Evolutionary conservation across 352 stramenopile genomes (phyloP).

Genomic region (Elongisporangium undulatum): DNA sequence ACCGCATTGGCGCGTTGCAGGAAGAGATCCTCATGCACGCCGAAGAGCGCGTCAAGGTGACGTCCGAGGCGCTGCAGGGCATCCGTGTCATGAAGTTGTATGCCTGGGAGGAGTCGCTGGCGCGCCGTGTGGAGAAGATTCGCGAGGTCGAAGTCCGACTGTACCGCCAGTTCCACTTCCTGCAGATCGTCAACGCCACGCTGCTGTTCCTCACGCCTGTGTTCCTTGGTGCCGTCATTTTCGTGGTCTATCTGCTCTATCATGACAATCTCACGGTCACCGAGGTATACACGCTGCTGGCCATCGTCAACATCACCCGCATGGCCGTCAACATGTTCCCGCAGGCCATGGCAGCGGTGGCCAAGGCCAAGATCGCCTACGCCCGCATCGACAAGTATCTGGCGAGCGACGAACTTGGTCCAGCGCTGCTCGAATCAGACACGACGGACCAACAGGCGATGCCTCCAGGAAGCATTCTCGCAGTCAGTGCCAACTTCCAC

Average conservation of each 20-base stretch:
- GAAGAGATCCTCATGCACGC: conserved; percentile 25
- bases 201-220: conserved; percentile 48
- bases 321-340: conserved; percentile 22
- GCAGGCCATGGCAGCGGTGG: conserved; percentile 15
- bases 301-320: conserved; percentile 30
- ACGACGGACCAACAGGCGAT: no score
- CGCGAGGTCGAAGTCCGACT: conserved; percentile 33
- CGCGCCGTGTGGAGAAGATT: conserved; percentile 34
- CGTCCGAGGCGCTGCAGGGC: conserved; percentile 89
- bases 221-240: conserved; percentile 30
- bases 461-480: conserved; percentile 11
- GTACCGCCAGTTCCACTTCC: conserved; percentile 47
- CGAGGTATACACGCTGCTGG: conserved; percentile 36
- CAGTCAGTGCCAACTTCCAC: conserved; percentile 17
- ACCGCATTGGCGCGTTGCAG: conserved; percentile 15
- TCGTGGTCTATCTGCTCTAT: conserved; percentile 36
- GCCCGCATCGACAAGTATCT: conserved; percentile 20
- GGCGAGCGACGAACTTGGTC: conserved; percentile 19
- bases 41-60: conserved; percentile 87
- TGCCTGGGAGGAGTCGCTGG: conserved; percentile 64
- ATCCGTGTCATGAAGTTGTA: conserved; percentile 91
- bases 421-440: no score
- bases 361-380: conserved; percentile 19
- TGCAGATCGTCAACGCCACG: conserved; percentile 58
- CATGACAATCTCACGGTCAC: conserved; percentile 34